Evolutionary conservation across 495 filamentous ascomycete species (phyloP).

Genomic region (Pseudoneurospora amorphoporcata): DNA sequence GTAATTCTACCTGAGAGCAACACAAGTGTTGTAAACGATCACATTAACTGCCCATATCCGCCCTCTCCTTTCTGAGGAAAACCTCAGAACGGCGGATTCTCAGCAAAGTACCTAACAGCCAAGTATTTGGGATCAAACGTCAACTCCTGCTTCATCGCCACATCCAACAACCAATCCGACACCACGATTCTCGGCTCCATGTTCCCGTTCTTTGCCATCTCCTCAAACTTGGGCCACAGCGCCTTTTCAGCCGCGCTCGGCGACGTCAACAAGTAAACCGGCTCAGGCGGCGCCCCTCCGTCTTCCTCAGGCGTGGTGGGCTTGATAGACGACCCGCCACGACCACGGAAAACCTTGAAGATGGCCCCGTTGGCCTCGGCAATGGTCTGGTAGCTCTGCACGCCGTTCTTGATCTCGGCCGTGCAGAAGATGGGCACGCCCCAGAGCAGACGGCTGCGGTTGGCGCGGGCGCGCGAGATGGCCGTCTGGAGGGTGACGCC

Average conservation of each 20-base stretch:
- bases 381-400: constrained; percentile 73
- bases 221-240: constrained; percentile 71
- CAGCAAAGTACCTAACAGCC: constrained; percentile 17
- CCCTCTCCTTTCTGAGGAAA: neutral
- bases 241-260: constrained; percentile 51
- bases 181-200: constrained; percentile 68
- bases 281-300: constrained; percentile 46
- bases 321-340: constrained; percentile 49
- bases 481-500: constrained; percentile 56
- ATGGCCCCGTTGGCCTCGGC: constrained; percentile 79
- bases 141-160: constrained; percentile 76
- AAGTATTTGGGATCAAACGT: constrained; percentile 54
- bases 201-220: constrained; percentile 59
- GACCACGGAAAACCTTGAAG: constrained; percentile 67
- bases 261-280: constrained; percentile 69
- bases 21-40: neutral
- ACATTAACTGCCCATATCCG: neutral
- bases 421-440: constrained; percentile 74
- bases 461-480: constrained; percentile 56
- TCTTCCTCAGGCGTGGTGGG: constrained; percentile 47
- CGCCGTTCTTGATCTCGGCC: constrained; percentile 62
- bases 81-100: neutral
- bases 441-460: constrained; percentile 62
- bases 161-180: constrained; percentile 80
- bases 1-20: neutral